A percentile compares a stretch with the other conserved stretches of the same genome.
Evolutionary conservation across 2,329 filamentous ascomycete species (phyloP).

Genomic region (Fusarium sp.): DNA sequence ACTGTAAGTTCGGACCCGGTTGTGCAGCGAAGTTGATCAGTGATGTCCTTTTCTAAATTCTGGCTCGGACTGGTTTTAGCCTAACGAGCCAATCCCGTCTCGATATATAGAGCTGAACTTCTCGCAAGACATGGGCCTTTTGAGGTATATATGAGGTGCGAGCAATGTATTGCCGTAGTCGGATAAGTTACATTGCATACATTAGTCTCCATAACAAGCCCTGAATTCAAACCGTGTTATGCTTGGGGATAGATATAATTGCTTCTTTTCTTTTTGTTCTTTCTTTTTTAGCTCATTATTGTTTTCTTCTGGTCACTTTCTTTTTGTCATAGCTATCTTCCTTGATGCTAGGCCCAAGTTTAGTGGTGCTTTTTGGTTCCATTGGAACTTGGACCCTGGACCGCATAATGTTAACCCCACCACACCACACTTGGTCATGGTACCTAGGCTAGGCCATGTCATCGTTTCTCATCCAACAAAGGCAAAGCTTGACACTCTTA

Average conservation of each 20-base stretch:
- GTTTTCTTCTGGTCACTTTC: constrained; percentile 2
- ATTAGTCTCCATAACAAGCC: background rate
- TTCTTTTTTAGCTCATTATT: constrained; percentile 2
- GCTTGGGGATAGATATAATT: constrained; percentile 2
- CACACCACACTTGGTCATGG: constrained; percentile 44
- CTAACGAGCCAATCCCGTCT: constrained; percentile 17
- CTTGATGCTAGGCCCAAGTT: constrained; percentile 8
- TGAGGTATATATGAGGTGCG: constrained; percentile 13
- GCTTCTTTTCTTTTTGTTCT: constrained; percentile 14
- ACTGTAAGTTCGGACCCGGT: constrained; percentile 8
- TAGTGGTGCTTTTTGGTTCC: constrained; percentile 8
- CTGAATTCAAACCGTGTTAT: constrained; percentile 11
- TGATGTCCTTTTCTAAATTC: background rate
- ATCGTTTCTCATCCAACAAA: constrained; percentile 28
- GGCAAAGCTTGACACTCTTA: constrained; percentile 18
- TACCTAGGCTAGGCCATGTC: constrained; percentile 3
- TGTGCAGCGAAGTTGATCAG: constrained; percentile 4
- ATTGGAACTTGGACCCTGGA: constrained; percentile 29
- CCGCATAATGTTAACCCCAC: constrained; percentile 47
- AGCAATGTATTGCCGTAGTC: constrained; percentile 1
- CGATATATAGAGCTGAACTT: background rate
- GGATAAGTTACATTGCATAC: constrained; percentile 13
- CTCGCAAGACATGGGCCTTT: background rate
- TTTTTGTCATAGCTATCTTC: background rate
- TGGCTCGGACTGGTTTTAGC: background rate